A percentile compares a stretch with the other conserved stretches of the same genome.
phyloP scores from a whole-genome alignment of 441 rosid species.

The Pelargonium australe region DNA sequence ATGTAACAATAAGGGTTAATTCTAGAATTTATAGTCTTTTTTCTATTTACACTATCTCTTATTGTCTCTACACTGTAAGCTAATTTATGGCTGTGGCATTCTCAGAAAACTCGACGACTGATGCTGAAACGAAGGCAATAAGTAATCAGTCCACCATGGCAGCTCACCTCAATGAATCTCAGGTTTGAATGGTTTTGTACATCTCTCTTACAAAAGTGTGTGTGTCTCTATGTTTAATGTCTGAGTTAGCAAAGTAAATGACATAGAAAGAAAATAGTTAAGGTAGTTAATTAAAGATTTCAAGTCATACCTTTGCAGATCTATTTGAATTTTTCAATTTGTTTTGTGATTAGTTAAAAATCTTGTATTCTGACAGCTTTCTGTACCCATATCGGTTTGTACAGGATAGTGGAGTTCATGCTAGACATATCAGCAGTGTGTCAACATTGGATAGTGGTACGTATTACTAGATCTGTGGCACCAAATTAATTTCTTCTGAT shows the following conservation, averaged over 20 bases:
- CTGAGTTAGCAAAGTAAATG: neutral
- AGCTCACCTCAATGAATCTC: slow-evolving; percentile 40
- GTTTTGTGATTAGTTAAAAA: slow-evolving; percentile 6
- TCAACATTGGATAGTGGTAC: slow-evolving; percentile 90
- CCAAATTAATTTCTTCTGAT: slow-evolving; percentile 3
- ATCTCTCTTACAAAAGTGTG: slow-evolving; percentile 6
- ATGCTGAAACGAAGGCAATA: slow-evolving; percentile 39
- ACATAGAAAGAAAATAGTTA: neutral
- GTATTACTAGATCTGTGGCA: slow-evolving; percentile 12
- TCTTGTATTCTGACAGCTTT: slow-evolving; percentile 15
- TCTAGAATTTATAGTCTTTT: neutral
- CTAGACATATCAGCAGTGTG: slow-evolving; percentile 81
- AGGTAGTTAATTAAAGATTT: neutral
- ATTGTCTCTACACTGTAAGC: neutral
- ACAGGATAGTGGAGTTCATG: slow-evolving; percentile 79
- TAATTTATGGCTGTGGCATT: slow-evolving; percentile 9
- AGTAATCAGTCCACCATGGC: slow-evolving; percentile 38
- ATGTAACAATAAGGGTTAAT: neutral
- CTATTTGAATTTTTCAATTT: neutral
- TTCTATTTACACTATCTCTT: neutral
- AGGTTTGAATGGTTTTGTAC: slow-evolving; percentile 33
- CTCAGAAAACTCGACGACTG: slow-evolving; percentile 57
- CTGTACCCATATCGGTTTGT: slow-evolving; percentile 21
- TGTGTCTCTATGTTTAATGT: neutral
- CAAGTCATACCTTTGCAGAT: neutral